A percentile compares a stretch with the other conserved stretches of the same genome.
Evolutionary conservation across 2,329 filamentous ascomycete genomes (phyloP).

Genomic region (Trichophyton equinum): DNA sequence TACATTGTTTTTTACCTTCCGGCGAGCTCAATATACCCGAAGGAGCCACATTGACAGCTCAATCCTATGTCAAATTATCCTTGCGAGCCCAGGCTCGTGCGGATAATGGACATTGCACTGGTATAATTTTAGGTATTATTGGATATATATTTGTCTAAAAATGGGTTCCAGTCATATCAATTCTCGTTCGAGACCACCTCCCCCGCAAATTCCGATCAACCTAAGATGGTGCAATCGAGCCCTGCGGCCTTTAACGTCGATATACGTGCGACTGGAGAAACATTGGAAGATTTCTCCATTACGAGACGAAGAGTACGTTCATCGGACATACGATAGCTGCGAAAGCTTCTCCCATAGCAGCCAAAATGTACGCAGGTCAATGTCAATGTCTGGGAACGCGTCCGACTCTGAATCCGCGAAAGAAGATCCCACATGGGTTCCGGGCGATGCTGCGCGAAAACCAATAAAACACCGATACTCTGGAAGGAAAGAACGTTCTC

Average conservation of each 20-base stretch:
- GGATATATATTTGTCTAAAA: neutral
- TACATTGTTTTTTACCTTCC: neutral
- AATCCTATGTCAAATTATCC: neutral
- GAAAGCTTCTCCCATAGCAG: neutral
- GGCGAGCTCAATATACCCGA: neutral
- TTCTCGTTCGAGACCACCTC: conserved; percentile 11
- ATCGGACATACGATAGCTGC: conserved; percentile 11
- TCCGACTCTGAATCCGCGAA: conserved; percentile 25
- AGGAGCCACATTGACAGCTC: neutral
- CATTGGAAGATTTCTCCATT: conserved; percentile 25
- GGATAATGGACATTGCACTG: neutral
- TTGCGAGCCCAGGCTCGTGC: neutral
- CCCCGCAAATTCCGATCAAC: conserved; percentile 24
- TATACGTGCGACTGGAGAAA: conserved; percentile 30
- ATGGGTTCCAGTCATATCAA: conserved; percentile 8
- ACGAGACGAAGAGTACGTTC: conserved; percentile 10
- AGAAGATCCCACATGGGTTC: conserved; percentile 31
- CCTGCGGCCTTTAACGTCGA: conserved; percentile 30
- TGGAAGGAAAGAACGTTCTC: conserved; percentile 18
- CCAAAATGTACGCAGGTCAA: conserved; percentile 7
- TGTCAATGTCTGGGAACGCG: neutral
- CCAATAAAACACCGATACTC: conserved; percentile 29
- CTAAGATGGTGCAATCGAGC: conserved; percentile 34
- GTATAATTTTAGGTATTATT: neutral
- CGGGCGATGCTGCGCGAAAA: conserved; percentile 23